Percentiles rank a stretch among this genome's conserved stretches.
phyloP scores from a whole-genome alignment of 768 basidiomycete species.

The Lentinula boryana region DNA sequence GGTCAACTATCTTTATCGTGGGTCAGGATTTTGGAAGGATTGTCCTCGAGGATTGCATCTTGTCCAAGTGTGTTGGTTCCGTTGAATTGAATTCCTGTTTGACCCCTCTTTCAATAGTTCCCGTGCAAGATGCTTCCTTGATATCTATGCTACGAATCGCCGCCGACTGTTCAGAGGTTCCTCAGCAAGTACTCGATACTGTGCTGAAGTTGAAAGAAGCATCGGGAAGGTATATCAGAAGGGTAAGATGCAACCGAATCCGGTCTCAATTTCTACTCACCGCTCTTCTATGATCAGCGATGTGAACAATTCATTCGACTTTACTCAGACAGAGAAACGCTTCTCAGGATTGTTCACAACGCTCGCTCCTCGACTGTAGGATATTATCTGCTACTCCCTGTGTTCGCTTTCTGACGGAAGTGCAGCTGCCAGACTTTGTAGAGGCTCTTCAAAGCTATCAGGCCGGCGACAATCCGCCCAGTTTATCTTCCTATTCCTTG shows the following conservation, averaged over 20 bases:
- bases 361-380: slow-evolving; percentile 54
- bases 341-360: slow-evolving; percentile 41
- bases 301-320: slow-evolving; percentile 63
- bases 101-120: slow-evolving; percentile 31
- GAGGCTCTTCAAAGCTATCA: slow-evolving; percentile 36
- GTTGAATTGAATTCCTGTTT: neutral
- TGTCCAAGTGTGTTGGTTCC: slow-evolving; percentile 35
- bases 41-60: slow-evolving; percentile 32
- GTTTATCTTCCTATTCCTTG: slow-evolving; percentile 10
- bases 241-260: slow-evolving; percentile 30
- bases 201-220: slow-evolving; percentile 38
- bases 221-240: slow-evolving; percentile 50
- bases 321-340: slow-evolving; percentile 33
- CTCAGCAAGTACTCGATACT: slow-evolving; percentile 32
- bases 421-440: slow-evolving; percentile 70
- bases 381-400: slow-evolving; percentile 5
- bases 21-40: slow-evolving; percentile 36
- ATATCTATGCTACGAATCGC: slow-evolving; percentile 66
- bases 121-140: slow-evolving; percentile 69
- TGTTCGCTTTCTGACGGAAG: neutral
- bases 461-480: neutral
- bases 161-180: slow-evolving; percentile 51
- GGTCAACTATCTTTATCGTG: slow-evolving; percentile 46
- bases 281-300: slow-evolving; percentile 36
- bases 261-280: neutral